Base-by-base conservation (phyloP, 305 asterid species). In the Solanum hybrid region DNA sequence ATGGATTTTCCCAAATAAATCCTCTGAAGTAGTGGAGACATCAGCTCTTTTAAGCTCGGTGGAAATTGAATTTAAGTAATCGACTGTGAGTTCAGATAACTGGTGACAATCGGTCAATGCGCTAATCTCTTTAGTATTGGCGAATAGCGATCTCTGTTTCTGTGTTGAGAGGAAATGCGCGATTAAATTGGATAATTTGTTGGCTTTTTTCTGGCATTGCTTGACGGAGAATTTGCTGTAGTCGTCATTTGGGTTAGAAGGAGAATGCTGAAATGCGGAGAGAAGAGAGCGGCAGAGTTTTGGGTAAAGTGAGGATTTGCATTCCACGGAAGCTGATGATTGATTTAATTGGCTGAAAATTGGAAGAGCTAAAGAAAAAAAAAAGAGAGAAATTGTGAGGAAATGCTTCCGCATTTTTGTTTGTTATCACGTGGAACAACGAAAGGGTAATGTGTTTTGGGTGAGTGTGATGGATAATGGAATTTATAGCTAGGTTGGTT, bases 81-180 rank as follows among this genome's bases (percentile, higher is more conserved):
- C 92, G 11, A 86, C 90, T 4, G 87, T 93, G 13, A 91, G 89
- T 3, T 88, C 90, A 1, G 91, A 86, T 20, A 92, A 88, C 36
- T 90, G 92, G 9, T 51, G 82, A 84, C 95, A 93, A 87, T 93
- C 95, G 10, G 73, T 34, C 70, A 93, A 89, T 22, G 95, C 95
- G 79, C 39, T 86, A 26, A 61, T 13, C 88, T 89, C 92, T 32
- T 33, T 70, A 1, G 4, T 1, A 39, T 65, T 91, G 9, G 11
- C 10, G 22, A 90, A 13, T 10, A 83, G 45, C 4, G 51, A 24
- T 45, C 80, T 88, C n/a, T 39, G 29, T 9, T 61, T 86, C 34
- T 57, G 87, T 6, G 34, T 34, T 32, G 87, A 26, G 12, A 88
- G 87, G 91, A 90, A 90, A 38, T 82, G 90, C 78, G 31, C 10